Evolutionary conservation across 768 basidiomycete genomes (phyloP), one percentile per base, ranked within the genome.

Genomic region (Mycena floridula): DNA sequence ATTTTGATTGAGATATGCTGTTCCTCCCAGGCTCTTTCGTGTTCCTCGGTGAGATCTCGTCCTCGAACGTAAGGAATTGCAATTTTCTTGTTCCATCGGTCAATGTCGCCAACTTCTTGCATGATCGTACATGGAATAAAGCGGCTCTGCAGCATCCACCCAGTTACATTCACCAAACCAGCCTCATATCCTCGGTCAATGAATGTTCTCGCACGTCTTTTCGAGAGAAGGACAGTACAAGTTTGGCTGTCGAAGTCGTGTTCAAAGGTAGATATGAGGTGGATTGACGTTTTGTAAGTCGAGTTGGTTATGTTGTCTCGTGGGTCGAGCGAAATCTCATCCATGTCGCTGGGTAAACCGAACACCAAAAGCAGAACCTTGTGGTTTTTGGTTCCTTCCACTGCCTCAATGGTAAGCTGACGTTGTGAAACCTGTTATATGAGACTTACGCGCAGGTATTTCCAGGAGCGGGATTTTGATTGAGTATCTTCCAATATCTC

Each of bases 321-420:
- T 27, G 25, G 30, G 50, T 54, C 56, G 40, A 60, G 54, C 44
- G 37, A 42, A 18, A 35, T 15, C 22, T 38, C 9, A 18, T 44
- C 49, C 69, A 43, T 26, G 20, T 43, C 42, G 13, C 32, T 18
- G n/a, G 42, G 42, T 7, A 43, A n/a, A 16, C 42, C 42, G 9
- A 43, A 43, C 13, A 43, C 42, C 12, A 43, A 28, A n/a, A 43
- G 7, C n/a, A 43, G 42, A n/a, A 43, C 26, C 42, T 27, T 43
- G 2, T 43, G 25, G 12, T 25, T 43, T 16, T 16, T n/a, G 42
- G 13, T 21, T 28, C n/a, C 27, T 28, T 22, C 13, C 15, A 35
- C 23, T 16, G 27, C 40, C 27, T 8, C 8, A n/a, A n/a, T n/a
- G n/a, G n/a, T n/a, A n/a, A n/a, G n/a, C n/a, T n/a, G n/a, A n/a